Conservation (phyloP, 1,284 basidiomycete genomes). For the Heterobasidion annosum region DNA sequence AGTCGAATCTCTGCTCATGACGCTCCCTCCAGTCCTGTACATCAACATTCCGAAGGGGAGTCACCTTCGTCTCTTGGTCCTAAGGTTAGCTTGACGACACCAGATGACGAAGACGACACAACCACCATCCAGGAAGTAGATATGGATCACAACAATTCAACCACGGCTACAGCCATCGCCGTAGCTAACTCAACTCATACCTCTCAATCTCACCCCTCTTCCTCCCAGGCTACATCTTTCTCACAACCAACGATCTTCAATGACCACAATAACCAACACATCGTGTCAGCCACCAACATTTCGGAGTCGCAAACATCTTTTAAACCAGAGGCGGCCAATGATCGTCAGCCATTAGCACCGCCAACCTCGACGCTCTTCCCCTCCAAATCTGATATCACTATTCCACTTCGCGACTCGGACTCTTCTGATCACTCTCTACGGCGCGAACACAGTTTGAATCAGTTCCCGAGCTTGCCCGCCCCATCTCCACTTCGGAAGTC, state of each 20-base stretch:
- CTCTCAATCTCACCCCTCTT: slow-evolving; percentile 26
- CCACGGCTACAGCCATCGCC: slow-evolving; percentile 7
- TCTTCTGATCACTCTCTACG: slow-evolving; percentile 12
- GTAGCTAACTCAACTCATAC: slow-evolving; percentile 14
- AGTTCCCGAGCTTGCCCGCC: slow-evolving; percentile 51
- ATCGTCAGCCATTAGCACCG: slow-evolving; percentile 19
- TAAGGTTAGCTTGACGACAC: background rate
- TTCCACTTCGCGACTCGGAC: slow-evolving; percentile 19
- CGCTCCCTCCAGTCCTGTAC: slow-evolving; percentile 1
- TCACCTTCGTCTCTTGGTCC: background rate
- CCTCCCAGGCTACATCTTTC: slow-evolving; percentile 20
- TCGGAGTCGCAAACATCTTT: slow-evolving; percentile 5
- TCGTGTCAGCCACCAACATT: slow-evolving; percentile 5
- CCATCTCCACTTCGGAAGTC: slow-evolving; percentile 65
- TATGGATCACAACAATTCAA: slow-evolving; percentile 10
- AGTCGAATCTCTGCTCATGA: slow-evolving; percentile 11
- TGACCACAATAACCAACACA: background rate
- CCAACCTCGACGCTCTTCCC: slow-evolving; percentile 7
- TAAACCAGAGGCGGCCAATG: slow-evolving; percentile 13
- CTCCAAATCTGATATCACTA: slow-evolving; percentile 14
- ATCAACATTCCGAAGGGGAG: background rate
- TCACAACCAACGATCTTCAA: slow-evolving; percentile 1
- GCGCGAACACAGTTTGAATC: slow-evolving; percentile 25
- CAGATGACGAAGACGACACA: slow-evolving; percentile 7
- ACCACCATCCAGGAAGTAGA: background rate